Conservation (phyloP, 352 stramenopile genomes). For the Globisporangium barbulae region DNA sequence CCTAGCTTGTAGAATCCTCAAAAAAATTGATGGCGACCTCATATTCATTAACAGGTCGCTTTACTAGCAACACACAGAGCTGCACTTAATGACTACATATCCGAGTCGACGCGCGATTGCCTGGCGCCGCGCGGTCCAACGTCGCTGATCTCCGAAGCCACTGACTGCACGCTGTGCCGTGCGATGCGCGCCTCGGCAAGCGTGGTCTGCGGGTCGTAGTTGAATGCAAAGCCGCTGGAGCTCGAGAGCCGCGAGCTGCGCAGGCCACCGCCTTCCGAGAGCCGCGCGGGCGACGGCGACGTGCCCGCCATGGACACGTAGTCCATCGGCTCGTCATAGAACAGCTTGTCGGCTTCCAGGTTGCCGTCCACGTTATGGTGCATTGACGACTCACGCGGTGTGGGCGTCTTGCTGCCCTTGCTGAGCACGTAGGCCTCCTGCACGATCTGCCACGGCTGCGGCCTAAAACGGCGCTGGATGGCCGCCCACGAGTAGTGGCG, state of each 20-base stretch:
- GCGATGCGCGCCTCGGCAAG: no score
- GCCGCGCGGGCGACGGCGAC: conserved; percentile 3
- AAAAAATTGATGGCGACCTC: background rate
- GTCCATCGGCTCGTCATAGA: background rate
- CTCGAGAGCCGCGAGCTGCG: no score
- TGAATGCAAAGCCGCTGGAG: no score
- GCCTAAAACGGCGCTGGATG: conserved; percentile 73
- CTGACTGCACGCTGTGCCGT: background rate
- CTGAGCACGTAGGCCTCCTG: conserved; percentile 76
- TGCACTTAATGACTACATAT: background rate
- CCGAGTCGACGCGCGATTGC: background rate
- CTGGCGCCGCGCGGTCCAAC: background rate
- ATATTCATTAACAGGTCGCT: background rate
- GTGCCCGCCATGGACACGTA: background rate
- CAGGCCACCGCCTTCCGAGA: conserved; percentile 1
- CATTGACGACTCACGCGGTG: no score
- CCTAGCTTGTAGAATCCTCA: background rate
- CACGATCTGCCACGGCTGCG: conserved; percentile 75
- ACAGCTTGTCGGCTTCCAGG: background rate
- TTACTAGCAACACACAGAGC: background rate
- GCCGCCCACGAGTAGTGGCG: conserved; percentile 71
- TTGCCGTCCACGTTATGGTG: no score
- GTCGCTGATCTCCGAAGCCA: background rate
- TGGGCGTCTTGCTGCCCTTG: no score
- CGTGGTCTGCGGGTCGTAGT: no score